Evolutionary conservation across 768 basidiomycete species (phyloP), one percentile per base, ranked within the genome.

Genomic region (Tulasnella calospora): DNA sequence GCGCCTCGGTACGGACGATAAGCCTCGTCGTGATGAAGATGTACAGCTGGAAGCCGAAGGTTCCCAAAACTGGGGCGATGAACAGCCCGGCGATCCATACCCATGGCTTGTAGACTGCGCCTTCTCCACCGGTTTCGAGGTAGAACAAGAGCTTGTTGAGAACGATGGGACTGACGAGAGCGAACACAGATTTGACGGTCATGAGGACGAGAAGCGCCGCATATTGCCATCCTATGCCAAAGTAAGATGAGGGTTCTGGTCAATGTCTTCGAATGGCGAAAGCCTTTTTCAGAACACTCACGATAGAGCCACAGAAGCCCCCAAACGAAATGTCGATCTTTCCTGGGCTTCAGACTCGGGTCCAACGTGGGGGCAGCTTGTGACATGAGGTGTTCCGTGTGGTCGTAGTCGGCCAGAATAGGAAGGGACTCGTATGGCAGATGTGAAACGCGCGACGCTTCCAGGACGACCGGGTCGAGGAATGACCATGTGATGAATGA

Each of bases 101-200:
- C 88, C 92, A 92, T 0, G 92, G 92, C 46, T 87, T 87, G 40
- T 91, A 83, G 9, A 83, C 81, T 0, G 90, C 86, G 33, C 83
- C 86, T 78, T 86, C 81, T 3, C 89, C 89, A 17, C 85, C 83
- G 3, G 83, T 86, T 83, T 92, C 91, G 23, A 93, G 83, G 81
- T 92, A 90, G 47, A 88, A 82, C 57, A 80, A 73, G 44, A 85
- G 77, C 74, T 82, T 69, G 73, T 84, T 78, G 17, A 73, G 41
- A 23, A 69, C 51, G 6, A 78, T 13, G 40, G 77, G 77, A 19
- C 67, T 69, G 21, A 57, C 21, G 19, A 78, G 40, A 30, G 83
- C 38, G 21, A 46, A n/a, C 13, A 76, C 33, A 23, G 33, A 23
- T n/a, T 57, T 55, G 17, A 70, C 17, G 10, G 40, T 51, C 0